phyloP scores from a whole-genome alignment of 2,329 filamentous ascomycete species.

The Hypoxylon sp. region DNA sequence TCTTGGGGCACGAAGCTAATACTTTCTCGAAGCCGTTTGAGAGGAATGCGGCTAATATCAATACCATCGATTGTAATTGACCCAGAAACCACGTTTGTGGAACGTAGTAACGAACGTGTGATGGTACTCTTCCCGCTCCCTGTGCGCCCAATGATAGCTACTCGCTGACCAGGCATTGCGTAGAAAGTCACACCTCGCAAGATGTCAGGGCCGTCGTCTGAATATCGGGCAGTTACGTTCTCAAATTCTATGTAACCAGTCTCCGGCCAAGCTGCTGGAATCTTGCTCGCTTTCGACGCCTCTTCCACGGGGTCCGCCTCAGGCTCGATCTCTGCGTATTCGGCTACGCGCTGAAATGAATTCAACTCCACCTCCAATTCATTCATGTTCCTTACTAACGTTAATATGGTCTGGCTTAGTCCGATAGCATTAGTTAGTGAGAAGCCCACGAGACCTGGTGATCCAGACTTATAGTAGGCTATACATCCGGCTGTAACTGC shows the following conservation, averaged over 20 bases:
- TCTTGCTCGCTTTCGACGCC: slow-evolving; percentile 20
- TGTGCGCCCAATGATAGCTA: slow-evolving; percentile 35
- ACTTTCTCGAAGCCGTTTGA: slow-evolving; percentile 55
- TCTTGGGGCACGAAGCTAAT: slow-evolving; percentile 60
- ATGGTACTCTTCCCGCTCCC: slow-evolving; percentile 73
- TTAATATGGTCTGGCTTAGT: slow-evolving; percentile 39
- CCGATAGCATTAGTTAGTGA: slow-evolving; percentile 41
- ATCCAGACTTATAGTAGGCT: slow-evolving; percentile 26
- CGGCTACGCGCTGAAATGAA: slow-evolving; percentile 53
- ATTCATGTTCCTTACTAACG: slow-evolving; percentile 41
- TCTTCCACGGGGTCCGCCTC: slow-evolving; percentile 47
- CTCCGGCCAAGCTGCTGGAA: slow-evolving; percentile 50
- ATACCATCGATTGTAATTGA: slow-evolving; percentile 56
- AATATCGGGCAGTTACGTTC: slow-evolving; percentile 51
- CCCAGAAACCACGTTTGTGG: slow-evolving; percentile 55
- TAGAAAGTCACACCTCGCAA: slow-evolving; percentile 50
- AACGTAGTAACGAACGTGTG: slow-evolving; percentile 45
- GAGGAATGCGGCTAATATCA: slow-evolving; percentile 54
- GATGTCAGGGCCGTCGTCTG: slow-evolving; percentile 51
- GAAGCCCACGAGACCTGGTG: slow-evolving; percentile 37
- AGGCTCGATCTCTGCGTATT: slow-evolving; percentile 51
- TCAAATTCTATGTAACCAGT: slow-evolving; percentile 51
- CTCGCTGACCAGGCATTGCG: slow-evolving; percentile 29
- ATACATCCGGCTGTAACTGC: slow-evolving; percentile 28
- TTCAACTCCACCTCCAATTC: slow-evolving; percentile 44